Evolutionary conservation across 208 protist species (phyloP).

Genomic region (Phytomonas francai): DNA sequence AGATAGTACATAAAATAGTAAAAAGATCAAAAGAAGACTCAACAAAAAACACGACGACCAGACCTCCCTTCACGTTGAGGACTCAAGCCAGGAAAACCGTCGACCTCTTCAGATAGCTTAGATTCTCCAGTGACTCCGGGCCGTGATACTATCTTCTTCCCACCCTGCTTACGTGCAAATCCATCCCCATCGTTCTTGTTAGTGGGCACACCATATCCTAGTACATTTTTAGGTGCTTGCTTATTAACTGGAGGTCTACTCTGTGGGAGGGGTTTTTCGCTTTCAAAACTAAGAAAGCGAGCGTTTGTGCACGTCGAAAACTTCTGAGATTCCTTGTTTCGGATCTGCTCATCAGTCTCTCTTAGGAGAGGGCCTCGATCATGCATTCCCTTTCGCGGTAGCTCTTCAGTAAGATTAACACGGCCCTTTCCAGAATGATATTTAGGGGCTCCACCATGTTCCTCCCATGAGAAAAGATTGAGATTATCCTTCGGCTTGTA

Average conservation of each 20-base stretch:
- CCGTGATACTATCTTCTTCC: background rate
- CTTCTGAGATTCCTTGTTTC: slow-evolving; percentile 30
- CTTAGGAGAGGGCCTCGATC: background rate
- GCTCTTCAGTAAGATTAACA: background rate
- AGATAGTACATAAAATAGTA: background rate
- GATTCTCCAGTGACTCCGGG: background rate
- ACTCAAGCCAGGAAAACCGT: background rate
- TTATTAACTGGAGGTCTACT: background rate
- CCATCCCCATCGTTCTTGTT: background rate
- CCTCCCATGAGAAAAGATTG: slow-evolving; percentile 77
- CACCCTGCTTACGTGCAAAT: background rate
- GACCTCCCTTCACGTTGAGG: background rate
- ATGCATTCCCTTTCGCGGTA: background rate
- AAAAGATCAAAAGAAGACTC: background rate
- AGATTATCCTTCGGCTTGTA: slow-evolving; percentile 26
- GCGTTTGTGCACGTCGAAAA: slow-evolving; percentile 11
- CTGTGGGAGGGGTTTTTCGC: background rate
- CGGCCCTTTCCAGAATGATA: background rate
- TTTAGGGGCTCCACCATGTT: background rate
- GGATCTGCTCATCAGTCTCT: slow-evolving; percentile 16
- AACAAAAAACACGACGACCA: background rate
- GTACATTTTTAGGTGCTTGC: background rate
- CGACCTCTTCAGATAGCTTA: background rate
- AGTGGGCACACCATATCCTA: background rate
- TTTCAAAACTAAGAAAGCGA: background rate